Percentiles rank a stretch among this genome's conserved stretches.
These are phyloP conservation scores for Wickerhamomyces sydowiorum DNA, from an alignment of 805 yeast species.

Conservation along the genomic window DNA sequence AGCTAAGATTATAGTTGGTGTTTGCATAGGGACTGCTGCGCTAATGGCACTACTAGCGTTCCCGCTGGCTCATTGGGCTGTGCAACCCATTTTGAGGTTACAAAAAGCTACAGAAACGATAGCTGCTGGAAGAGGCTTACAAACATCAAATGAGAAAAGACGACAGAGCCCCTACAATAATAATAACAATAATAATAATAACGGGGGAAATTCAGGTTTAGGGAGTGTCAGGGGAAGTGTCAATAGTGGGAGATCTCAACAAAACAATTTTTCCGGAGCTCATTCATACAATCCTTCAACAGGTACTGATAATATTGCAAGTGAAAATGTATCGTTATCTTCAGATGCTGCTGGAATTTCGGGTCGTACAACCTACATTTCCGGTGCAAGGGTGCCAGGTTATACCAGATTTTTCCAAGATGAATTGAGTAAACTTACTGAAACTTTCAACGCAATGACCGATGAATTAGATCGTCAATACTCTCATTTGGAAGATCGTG, in stretches of 20 bases:
- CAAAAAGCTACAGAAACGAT: constrained; percentile 73
- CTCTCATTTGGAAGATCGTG: constrained; percentile 81
- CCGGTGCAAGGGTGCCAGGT: constrained; percentile 38
- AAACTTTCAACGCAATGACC: constrained; percentile 88
- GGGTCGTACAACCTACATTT: constrained; percentile 28
- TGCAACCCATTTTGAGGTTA: constrained; percentile 71
- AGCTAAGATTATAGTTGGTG: constrained; percentile 67
- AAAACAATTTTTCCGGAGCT: neutral
- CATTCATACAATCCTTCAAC: neutral
- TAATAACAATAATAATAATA: neutral
- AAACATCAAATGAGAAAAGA: constrained; percentile 11
- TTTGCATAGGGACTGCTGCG: constrained; percentile 72
- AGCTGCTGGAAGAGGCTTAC: constrained; percentile 35
- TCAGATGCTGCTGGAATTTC: constrained; percentile 11
- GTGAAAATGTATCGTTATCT: constrained; percentile 12
- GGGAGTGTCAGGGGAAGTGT: constrained; percentile 9
- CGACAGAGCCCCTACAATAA: neutral
- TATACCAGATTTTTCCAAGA: constrained; percentile 56
- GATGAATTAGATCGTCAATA: constrained; percentile 83
- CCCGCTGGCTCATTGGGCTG: constrained; percentile 80
- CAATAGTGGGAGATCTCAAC: neutral
- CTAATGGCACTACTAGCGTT: constrained; percentile 71
- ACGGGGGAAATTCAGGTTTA: constrained; percentile 4
- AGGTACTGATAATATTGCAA: neutral
- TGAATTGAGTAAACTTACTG: constrained; percentile 83